These are phyloP conservation scores for Aureobasidium sp. DNA, from an alignment of 2,329 filamentous ascomycete species.

Conservation along the genomic window DNA sequence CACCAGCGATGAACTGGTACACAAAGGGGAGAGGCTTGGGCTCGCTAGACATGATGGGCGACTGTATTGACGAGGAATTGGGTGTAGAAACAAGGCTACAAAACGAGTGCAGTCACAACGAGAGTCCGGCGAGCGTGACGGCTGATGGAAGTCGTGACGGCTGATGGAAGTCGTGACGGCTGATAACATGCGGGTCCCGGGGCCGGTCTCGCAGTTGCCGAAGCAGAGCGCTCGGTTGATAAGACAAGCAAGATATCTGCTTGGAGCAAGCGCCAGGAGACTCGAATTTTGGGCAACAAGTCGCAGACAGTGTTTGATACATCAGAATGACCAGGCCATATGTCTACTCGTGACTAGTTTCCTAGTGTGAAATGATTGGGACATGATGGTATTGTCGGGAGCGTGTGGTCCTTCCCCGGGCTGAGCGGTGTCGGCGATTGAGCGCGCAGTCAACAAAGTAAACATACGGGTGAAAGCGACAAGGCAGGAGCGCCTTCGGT, in stretches of 20 bases:
- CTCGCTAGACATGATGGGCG: constrained; percentile 41
- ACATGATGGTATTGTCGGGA: no score
- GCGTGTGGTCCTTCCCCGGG: not conserved
- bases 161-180: constrained; percentile 9
- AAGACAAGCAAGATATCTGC: no score
- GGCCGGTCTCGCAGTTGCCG: not conserved
- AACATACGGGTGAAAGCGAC: no score
- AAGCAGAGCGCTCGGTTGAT: not conserved
- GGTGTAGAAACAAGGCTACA: not conserved
- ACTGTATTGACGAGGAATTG: not conserved
- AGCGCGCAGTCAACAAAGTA: not conserved
- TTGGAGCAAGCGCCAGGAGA: no score
- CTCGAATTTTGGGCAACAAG: no score
- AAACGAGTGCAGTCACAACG: not conserved
- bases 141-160: constrained; percentile 8
- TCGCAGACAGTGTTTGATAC: no score
- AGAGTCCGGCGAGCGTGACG: not conserved
- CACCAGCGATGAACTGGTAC: constrained; percentile 95
- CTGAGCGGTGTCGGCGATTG: constrained; percentile 12
- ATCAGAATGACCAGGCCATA: no score
- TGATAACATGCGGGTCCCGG: constrained; percentile 4
- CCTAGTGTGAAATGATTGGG: no score
- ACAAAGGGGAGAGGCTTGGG: constrained; percentile 75
- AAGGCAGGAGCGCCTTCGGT: no score
- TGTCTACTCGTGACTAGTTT: no score